Base-by-base conservation (phyloP, 169 alveolate species). In the Plasmodium adleri region DNA sequence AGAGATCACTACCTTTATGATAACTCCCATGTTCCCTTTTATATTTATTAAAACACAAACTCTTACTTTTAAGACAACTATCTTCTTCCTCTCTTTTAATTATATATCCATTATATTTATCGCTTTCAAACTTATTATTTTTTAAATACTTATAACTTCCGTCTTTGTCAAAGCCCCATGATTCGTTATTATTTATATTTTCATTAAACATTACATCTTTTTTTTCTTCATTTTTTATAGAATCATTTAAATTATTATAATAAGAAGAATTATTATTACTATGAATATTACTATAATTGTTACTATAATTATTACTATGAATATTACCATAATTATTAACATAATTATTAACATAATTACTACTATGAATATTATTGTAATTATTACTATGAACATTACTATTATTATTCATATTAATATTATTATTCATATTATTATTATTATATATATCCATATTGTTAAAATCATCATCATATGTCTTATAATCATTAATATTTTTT, bases 61-160 rank as follows among this genome's bases (percentile, higher is more conserved):
- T 58, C 47, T 72, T 52, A 32, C 89, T 64, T 66, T 78, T 78
- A 10, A 64, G 56, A 47, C 26, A 66, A n/a, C n/a, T 39, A 70
- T 67, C 20, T 0, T 1, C 54, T 47, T 66, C 88, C 45, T 32
- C 45, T 32, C 22, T 56, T 32, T 60, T 45, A 1, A 22, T 49
- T 10, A 60, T 24, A 50, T 26, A 47, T 43, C 28, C 20, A 43
- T 50, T 58, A 49, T 26, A 17, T 28, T 32, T 39, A 17, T 43
- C 89, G 66, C 71, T 52, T 78, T 22, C 12, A 52, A 12, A 28
- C 54, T 56, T 72, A 7, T 26, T 24, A 5, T 8, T 47, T 58
- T 74, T 20, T 45, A 49, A 9, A 15, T n/a, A 54, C 15, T 24
- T 54, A 20, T 63, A 56, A 2, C 39, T 64, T 13, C 43, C 60